Base-by-base conservation (phyloP, 164 flowering plant species). In the Buxus sempervirens region DNA sequence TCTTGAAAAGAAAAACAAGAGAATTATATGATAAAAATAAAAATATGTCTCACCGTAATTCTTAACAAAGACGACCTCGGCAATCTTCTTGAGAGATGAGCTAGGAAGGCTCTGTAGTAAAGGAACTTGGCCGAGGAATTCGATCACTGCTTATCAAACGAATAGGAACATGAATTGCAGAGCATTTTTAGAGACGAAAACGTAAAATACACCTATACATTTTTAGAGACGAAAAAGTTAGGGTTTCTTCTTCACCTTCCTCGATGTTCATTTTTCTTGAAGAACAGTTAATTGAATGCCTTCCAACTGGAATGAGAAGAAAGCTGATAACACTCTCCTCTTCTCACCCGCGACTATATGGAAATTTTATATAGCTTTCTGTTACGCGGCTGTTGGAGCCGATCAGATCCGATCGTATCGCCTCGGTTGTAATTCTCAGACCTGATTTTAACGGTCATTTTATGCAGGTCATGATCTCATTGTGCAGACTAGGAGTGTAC, bases 71-170 rank as follows among this genome's bases (percentile, higher is more conserved):
- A 87, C 88, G n/a, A 86, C 63, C 74, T 83, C 70, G 3, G 97
- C 88, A 21, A 94, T 86, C 72, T 78, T 87, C 83, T 57, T 78
- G 58, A 84, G 81, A 53, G 92, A 87, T 0, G 90, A 90, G 53
- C 85, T 73, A 0, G 97, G 95, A 0, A 94, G 87, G 58, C 82
- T 82, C 77, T 91, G 98, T 22, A 96, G 84, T 80, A 93, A 58
- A 4, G 97, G 94, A 65, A 96, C 97, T 41, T 78, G 63, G 13
- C 90, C 83, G 9, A 96, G 80, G 68, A 96, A 93, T 74, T 91
- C 96, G 10, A 82, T 76, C 69, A 89, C 98, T 93, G 87, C 54
- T 16, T 25, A 21, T 3, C 12, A 19, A 53, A 58, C 32, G 49
- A 19, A 49, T 19, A n/a, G n/a, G 9, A 58, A 19, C 9, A 55